phyloP scores from a whole-genome alignment of 192 early-diverging fungal species.

The Podila verticillata region DNA sequence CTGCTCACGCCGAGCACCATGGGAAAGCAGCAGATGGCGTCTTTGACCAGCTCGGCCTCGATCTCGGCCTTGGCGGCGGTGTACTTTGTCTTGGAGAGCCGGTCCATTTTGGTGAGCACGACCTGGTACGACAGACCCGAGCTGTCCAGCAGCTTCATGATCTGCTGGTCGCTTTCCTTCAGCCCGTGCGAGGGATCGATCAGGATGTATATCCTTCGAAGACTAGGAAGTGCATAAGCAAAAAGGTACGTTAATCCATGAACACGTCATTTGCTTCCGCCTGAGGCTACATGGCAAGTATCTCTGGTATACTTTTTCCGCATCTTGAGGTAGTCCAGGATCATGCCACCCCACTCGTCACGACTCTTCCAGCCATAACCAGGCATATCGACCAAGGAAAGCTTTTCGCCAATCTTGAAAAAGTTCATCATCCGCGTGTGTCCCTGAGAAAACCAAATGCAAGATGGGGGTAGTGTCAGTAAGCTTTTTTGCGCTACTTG shows the following conservation, averaged over 20 bases:
- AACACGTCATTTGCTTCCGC: neutral
- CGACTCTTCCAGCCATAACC: constrained; percentile 64
- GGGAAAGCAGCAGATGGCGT: constrained; percentile 62
- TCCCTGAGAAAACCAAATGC: constrained; percentile 33
- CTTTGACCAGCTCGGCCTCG: constrained; percentile 50
- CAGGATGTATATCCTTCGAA: constrained; percentile 57
- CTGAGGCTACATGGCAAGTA: neutral
- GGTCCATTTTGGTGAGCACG: constrained; percentile 60
- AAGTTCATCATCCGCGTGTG: constrained; percentile 65
- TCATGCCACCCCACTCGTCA: constrained; percentile 63
- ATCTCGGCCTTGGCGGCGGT: constrained; percentile 44
- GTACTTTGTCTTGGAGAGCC: constrained; percentile 49
- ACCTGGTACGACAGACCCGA: constrained; percentile 59
- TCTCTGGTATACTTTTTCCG: constrained; percentile 50
- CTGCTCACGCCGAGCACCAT: constrained; percentile 53
- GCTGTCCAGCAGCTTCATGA: constrained; percentile 55
- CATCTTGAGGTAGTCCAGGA: constrained; percentile 52
- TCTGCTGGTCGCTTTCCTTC: constrained; percentile 55
- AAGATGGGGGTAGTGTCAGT: no score
- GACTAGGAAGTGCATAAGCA: constrained; percentile 13
- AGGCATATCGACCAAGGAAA: constrained; percentile 65
- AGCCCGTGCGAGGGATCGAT: constrained; percentile 57
- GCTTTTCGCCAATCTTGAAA: constrained; percentile 55
- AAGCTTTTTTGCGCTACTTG: no score
- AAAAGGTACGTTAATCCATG: neutral